phyloP scores from a whole-genome alignment of 768 basidiomycete genomes.

The Agrocybe praecox region DNA sequence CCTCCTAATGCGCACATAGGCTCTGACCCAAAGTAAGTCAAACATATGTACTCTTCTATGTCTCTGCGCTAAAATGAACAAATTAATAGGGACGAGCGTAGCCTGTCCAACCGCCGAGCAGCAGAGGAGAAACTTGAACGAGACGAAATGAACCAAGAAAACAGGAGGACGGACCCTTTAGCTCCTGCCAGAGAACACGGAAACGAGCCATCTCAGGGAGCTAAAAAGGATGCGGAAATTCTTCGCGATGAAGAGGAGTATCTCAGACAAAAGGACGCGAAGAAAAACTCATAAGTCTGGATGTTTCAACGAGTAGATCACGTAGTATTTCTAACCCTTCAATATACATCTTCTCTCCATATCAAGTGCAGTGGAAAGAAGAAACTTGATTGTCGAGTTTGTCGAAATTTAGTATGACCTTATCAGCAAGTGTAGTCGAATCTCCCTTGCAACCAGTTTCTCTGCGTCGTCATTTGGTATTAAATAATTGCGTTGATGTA shows the following conservation, averaged over 20 bases:
- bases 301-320: too few relatives aligned
- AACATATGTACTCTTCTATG: neutral
- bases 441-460: too few relatives aligned
- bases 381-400: too few relatives aligned
- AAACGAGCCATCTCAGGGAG: conserved; percentile 59
- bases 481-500: too few relatives aligned
- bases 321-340: too few relatives aligned
- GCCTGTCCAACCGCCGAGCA: conserved; percentile 37
- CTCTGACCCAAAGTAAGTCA: conserved; percentile 13
- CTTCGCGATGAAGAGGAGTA: conserved; percentile 52
- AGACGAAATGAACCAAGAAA: conserved; percentile 34
- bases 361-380: too few relatives aligned
- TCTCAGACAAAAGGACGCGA: conserved; percentile 41
- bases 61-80: neutral
- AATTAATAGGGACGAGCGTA: conserved; percentile 42
- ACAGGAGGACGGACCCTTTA: conserved; percentile 45
- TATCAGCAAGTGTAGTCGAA: too few relatives aligned
- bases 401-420: too few relatives aligned
- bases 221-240: conserved; percentile 58
- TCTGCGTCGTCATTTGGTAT: too few relatives aligned
- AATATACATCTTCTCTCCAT: too few relatives aligned
- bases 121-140: conserved; percentile 30
- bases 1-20: conserved; percentile 13
- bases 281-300: neutral
- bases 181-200: conserved; percentile 55